Evolutionary conservation across 2,329 filamentous ascomycete species (phyloP), one percentile per base, ranked within the genome.

Genomic region (Fusarium sp.): DNA sequence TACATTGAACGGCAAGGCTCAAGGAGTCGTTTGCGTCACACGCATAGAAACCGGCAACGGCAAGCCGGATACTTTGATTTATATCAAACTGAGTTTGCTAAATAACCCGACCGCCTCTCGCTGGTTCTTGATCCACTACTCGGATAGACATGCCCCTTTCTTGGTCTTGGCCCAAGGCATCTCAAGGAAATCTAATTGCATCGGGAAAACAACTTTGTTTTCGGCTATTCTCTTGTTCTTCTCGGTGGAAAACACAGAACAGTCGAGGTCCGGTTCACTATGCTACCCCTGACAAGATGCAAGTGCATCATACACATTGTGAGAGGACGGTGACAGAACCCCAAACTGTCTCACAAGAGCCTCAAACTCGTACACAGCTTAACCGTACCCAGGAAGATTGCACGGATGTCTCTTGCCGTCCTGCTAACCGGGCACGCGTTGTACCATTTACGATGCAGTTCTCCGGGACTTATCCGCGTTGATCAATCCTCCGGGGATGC

Each of bases 401-500:
- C 56, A 61, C 50, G 61, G 57, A 57, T 62, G 60, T 65, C 63
- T 37, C 66, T 67, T 64, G 64, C 68, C 64, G 69, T 73, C 24
- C 54, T 62, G 65, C 58, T 67, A 33, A 39, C 61, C 61, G 66
- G 62, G 64, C 67, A 56, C 70, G 65, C 43, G 41, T 29, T 68
- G 62, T 67, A 65, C 69, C 70, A 65, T 69, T 57, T 22, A 71
- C 50, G 61, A 76, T 69, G 74, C 66, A 71, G 58, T 63, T 61
- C 70, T 33, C 76, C 77, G 72, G 75, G 67, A 71, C 69, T 59
- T 57, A 56, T 52, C 66, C 60, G 67, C 65, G 48, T 33, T 69
- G 54, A 69, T 69, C 70, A 78, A 78, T 76, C 67, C 65, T 78
- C 76, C 77, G 77, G 60, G 57, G 67, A 67, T 63, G 68, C 69